Conservation (phyloP, 2,329 filamentous ascomycete species). For the Neonectria ditissima region DNA sequence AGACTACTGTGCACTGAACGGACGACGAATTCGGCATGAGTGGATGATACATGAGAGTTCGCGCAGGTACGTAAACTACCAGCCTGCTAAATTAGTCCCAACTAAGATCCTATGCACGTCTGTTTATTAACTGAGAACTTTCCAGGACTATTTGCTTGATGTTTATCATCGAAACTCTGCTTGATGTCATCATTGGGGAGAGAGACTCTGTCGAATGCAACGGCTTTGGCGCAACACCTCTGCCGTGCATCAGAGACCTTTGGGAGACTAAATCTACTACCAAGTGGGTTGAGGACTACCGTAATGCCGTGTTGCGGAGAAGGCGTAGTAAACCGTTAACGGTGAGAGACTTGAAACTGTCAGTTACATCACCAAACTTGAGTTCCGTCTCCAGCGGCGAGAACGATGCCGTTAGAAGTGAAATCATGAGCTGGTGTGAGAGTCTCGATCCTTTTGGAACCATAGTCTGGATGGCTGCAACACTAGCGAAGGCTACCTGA, state of each 20-base stretch:
- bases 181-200: constrained; percentile 27
- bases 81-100: too few species aligned
- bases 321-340: not conserved
- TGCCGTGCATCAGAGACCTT: constrained; percentile 5
- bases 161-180: constrained; percentile 29
- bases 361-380: not conserved
- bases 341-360: not conserved
- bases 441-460: constrained; percentile 25
- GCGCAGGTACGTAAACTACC: constrained; percentile 20
- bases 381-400: not conserved
- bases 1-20: constrained; percentile 1
- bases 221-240: not conserved
- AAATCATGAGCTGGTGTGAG: constrained; percentile 25
- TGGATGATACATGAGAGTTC: constrained; percentile 30
- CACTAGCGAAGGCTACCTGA: not conserved
- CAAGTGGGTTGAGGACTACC: not conserved
- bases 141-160: constrained; percentile 28
- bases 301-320: not conserved
- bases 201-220: not conserved
- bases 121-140: not conserved
- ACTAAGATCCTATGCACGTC: not conserved
- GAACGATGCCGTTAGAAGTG: not conserved
- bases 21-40: constrained; percentile 5
- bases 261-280: constrained; percentile 9
- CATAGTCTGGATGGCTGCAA: constrained; percentile 26